A percentile compares a stretch with the other conserved stretches of the same genome.
Conservation (phyloP, 2,329 filamentous ascomycete species). For the Coniella lustricola region DNA sequence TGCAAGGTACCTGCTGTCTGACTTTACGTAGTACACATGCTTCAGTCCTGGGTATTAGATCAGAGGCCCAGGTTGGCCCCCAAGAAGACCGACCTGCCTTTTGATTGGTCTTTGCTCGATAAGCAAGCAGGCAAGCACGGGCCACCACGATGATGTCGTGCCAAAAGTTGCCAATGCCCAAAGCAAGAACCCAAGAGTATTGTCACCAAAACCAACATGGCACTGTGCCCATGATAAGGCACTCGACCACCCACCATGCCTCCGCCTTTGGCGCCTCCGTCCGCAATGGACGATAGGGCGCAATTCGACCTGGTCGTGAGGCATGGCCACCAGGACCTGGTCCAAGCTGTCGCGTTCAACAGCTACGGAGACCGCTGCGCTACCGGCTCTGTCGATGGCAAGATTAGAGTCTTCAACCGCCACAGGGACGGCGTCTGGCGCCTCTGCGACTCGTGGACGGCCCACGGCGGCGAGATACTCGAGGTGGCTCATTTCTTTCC, state of each 20-base stretch:
- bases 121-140: too few relatives aligned
- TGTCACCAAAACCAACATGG: too few relatives aligned
- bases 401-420: conserved; percentile 83
- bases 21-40: too few relatives aligned
- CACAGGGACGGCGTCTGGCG: conserved; percentile 73
- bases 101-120: too few relatives aligned
- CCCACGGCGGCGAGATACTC: conserved; percentile 82
- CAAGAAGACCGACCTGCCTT: too few relatives aligned
- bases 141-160: too few relatives aligned
- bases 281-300: conserved; percentile 35
- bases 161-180: too few relatives aligned
- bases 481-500: conserved; percentile 54
- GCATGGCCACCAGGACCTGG: conserved; percentile 71
- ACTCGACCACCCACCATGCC: conserved; percentile 17
- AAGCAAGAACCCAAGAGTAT: too few relatives aligned
- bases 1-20: too few relatives aligned
- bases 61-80: too few relatives aligned
- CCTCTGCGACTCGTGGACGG: conserved; percentile 79
- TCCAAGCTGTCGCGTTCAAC: conserved; percentile 84
- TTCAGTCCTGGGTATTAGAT: too few relatives aligned
- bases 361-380: conserved; percentile 87
- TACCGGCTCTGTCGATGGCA: conserved; percentile 86
- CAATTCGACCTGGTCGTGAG: conserved; percentile 56
- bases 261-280: conserved; percentile 24
- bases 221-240: neutral